Conservation (phyloP, 1,139 yeast genomes). For the Ogataea hybrid region DNA sequence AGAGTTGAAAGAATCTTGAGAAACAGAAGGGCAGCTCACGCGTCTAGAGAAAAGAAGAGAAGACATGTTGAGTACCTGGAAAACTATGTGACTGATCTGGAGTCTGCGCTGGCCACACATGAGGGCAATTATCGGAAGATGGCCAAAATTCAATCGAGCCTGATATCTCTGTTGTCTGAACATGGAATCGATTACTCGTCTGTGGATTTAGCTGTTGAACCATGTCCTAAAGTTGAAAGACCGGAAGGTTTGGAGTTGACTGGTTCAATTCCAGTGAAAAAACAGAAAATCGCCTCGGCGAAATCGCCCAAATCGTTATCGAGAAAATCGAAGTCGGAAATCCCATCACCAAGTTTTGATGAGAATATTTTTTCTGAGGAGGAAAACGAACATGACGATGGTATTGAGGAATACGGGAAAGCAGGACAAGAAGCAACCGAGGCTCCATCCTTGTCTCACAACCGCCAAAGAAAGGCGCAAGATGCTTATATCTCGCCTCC, state of each 20-base stretch:
- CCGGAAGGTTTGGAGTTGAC: constrained; percentile 28
- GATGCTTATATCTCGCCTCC: constrained; percentile 31
- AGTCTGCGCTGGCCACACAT: constrained; percentile 30
- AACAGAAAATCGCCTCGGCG: constrained; percentile 13
- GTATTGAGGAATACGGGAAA: constrained; percentile 10
- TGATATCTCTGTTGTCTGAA: constrained; percentile 28
- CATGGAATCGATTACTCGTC: constrained; percentile 21
- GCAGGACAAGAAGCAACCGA: not conserved
- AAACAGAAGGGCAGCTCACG: constrained; percentile 96
- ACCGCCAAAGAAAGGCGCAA: constrained; percentile 19
- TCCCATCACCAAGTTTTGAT: constrained; percentile 26
- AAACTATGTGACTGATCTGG: constrained; percentile 52
- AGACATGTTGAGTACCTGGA: constrained; percentile 87
- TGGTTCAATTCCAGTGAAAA: constrained; percentile 16
- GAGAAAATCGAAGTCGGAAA: constrained; percentile 13
- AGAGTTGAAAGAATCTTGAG: constrained; percentile 88
- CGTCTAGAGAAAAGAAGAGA: constrained; percentile 94
- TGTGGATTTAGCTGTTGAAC: constrained; percentile 17
- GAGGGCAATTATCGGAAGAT: constrained; percentile 26
- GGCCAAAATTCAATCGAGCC: constrained; percentile 14
- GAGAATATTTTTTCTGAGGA: constrained; percentile 24
- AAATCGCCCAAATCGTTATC: constrained; percentile 3
- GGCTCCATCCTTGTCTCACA: not conserved
- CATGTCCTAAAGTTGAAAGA: constrained; percentile 18
- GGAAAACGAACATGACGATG: constrained; percentile 20